phyloP scores from a whole-genome alignment of 2,329 filamentous ascomycete genomes.

The Fusarium sp. region DNA sequence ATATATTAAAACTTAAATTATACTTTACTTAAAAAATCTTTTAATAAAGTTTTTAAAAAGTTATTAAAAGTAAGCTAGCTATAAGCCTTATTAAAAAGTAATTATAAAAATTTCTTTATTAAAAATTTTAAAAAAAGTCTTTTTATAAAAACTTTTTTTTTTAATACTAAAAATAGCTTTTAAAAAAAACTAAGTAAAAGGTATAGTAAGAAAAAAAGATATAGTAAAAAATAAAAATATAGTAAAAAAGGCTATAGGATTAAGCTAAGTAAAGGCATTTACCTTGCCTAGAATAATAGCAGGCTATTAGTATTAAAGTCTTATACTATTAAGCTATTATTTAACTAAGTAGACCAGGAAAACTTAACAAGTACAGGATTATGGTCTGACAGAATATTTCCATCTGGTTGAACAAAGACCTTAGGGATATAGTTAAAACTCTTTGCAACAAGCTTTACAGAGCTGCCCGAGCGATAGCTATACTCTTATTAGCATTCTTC shows the following conservation, averaged over 20 bases:
- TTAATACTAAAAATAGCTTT: too few relatives aligned
- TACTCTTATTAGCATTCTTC: neutral
- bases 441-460: constrained; percentile 57
- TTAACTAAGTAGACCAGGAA: constrained; percentile 33
- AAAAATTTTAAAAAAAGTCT: too few relatives aligned
- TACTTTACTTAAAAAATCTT: too few relatives aligned
- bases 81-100: too few relatives aligned
- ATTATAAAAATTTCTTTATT: too few relatives aligned
- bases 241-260: neutral
- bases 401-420: constrained; percentile 66
- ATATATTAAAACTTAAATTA: too few relatives aligned
- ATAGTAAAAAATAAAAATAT: too few relatives aligned
- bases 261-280: neutral
- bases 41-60: too few relatives aligned
- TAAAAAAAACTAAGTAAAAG: too few relatives aligned
- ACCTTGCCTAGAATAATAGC: rapidly evolving
- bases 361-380: constrained; percentile 70
- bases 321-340: neutral
- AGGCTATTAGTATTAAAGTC: rapidly evolving
- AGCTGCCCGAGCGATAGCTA: constrained; percentile 60
- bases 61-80: too few relatives aligned
- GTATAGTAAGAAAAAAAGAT: too few relatives aligned
- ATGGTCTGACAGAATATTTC: constrained; percentile 69
- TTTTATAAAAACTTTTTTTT: too few relatives aligned
- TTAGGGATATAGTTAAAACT: constrained; percentile 64